Base-by-base conservation (phyloP, 2,329 filamentous ascomycete genomes). In the Xylaria multiplex region DNA sequence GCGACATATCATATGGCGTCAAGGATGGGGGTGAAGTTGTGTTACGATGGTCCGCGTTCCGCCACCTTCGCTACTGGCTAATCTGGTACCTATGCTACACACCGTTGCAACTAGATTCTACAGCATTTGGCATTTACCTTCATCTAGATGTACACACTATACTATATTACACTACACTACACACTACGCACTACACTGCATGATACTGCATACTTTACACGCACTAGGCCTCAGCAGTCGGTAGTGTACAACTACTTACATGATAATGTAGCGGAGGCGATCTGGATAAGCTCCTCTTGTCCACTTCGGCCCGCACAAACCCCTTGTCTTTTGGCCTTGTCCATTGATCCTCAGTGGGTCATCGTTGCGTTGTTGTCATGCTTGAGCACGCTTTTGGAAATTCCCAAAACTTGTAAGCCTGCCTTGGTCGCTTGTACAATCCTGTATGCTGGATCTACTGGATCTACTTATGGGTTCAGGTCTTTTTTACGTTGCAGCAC, bases 31-130 rank as follows among this genome's bases (percentile, higher is more conserved):
- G 24, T 37, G 32, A 49, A 32, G 62, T 40, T 43, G 62, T 67
- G 57, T 45, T 58, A 67, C 65, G 13, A 52, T 66, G 64, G 64
- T 52, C 59, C 59, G 55, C 49, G 59, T 66, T 56, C 64, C 64
- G 59, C 64, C 58, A 59, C 49, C 53, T 49, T 52, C 64, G 64
- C 64, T 63, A 63, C 59, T 59, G 54, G 64, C 35, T 42, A 30
- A 58, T 7, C 49, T 30, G 48, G 54, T 27, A 8, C 22, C 40
- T 35, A 53, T 24, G 52, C 45, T 42, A 35, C 52, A 54, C 50
- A 54, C 45, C 35, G 42, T 62, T 57, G 50, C 50, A 55, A 19
- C 7, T 16, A 37, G n/a, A 53, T 37, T 19, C 48, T 16, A 50
- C 24, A 50, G 11, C 37, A 40, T 40, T 14, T 30, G 24, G 32